Conservation (phyloP, 371 early-diverging fungal genomes). For the Mortierella sp. region DNA sequence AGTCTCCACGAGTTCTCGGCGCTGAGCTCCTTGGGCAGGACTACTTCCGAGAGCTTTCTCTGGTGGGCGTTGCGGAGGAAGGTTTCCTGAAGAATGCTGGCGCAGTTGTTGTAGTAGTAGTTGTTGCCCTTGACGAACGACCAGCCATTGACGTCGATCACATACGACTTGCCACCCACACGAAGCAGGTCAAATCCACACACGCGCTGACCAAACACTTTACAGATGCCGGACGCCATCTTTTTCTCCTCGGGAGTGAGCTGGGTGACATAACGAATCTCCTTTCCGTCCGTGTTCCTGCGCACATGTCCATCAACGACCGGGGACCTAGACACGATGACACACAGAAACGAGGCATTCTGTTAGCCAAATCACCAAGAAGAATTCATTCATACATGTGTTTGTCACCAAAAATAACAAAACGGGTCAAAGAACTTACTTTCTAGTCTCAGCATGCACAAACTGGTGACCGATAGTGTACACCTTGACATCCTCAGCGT, state of each 20-base stretch:
- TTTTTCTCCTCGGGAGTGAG: conserved; percentile 87
- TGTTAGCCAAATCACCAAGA: background rate
- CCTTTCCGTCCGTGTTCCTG: conserved; percentile 97
- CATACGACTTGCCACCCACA: conserved; percentile 86
- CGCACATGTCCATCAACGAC: conserved; percentile 98
- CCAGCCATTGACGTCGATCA: conserved; percentile 99
- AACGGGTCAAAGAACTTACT: conserved; percentile 64
- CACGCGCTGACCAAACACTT: conserved; percentile 79
- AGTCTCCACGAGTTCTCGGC: conserved; percentile 91
- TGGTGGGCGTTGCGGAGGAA: conserved; percentile 72
- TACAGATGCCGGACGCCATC: conserved; percentile 85
- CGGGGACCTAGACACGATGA: conserved; percentile 78
- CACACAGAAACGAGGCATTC: background rate
- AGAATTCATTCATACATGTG: background rate
- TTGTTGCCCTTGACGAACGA: conserved; percentile 98
- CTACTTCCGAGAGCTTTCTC: conserved; percentile 67
- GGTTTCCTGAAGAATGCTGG: conserved; percentile 78
- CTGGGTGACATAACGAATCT: conserved; percentile 92
- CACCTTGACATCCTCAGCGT: conserved; percentile 97
- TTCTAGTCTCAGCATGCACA: conserved; percentile 98
- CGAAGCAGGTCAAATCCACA: conserved; percentile 84
- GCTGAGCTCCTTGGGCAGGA: conserved; percentile 70
- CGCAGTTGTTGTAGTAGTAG: conserved; percentile 93
- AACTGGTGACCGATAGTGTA: conserved; percentile 94
- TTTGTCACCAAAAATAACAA: background rate